Percentiles rank a stretch among this genome's conserved stretches.
These are phyloP conservation scores for Cucurbita moschata DNA, from an alignment of 306 rosid species.

Conservation along the genomic window DNA sequence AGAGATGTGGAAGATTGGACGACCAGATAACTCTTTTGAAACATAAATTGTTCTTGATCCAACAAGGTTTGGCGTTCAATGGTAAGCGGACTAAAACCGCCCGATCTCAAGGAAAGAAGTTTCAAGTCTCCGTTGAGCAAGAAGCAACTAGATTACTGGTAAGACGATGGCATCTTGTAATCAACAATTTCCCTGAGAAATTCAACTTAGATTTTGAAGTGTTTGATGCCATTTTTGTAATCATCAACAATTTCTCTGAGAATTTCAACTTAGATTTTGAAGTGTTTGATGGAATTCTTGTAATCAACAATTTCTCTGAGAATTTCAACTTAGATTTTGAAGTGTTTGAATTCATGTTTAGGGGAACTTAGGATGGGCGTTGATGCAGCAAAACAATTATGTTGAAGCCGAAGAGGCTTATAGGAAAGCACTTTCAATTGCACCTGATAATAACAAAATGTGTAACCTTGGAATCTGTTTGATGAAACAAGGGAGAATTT, in stretches of 20 bases:
- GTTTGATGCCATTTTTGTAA: not conserved
- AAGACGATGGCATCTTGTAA: conserved; percentile 10
- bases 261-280: not conserved
- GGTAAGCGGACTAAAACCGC: conserved; percentile 97
- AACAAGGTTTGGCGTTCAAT: conserved; percentile 90
- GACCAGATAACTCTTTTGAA: conserved; percentile 69
- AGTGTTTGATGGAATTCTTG: not conserved
- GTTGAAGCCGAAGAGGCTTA: conserved; percentile 94
- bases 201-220: not conserved
- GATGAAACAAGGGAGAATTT: conserved; percentile 94
- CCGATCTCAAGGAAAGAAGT: conserved; percentile 95
- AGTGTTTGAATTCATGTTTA: not conserved
- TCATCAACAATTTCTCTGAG: not conserved
- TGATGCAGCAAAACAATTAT: conserved; percentile 92
- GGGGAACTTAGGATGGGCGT: conserved; percentile 98
- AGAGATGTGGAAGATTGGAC: conserved; percentile 97
- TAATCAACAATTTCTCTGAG: not conserved
- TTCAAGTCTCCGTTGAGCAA: conserved; percentile 95
- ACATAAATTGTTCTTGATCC: conserved; percentile 75
- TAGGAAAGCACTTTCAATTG: conserved; percentile 60
- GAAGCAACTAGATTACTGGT: conserved; percentile 94
- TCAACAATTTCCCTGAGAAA: not conserved
- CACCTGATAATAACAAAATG: conserved; percentile 92
- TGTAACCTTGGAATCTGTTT: conserved; percentile 90
- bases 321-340: not conserved